Evolutionary conservation across 73 alveolate species (phyloP).

Genomic region (Tetrahymena borealis): DNA sequence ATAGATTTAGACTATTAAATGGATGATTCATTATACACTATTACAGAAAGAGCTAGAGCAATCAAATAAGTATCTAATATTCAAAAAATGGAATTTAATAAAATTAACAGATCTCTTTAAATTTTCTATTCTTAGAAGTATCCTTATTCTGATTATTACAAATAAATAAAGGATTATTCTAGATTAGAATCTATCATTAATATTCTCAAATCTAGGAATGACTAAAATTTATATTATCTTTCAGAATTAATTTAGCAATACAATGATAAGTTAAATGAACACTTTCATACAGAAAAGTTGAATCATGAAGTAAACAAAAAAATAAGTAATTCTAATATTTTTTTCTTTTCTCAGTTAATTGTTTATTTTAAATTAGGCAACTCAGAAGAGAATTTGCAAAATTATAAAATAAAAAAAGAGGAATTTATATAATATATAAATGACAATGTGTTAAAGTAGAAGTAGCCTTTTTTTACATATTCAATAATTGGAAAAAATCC

Average conservation of each 20-base stretch:
- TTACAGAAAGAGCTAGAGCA: neutral
- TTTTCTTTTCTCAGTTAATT: neutral
- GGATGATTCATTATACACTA: neutral
- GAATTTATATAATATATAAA: neutral
- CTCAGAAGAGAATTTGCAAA: neutral
- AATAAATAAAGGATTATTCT: neutral
- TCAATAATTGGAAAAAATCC: neutral
- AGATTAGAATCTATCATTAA: neutral
- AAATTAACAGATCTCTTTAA: neutral
- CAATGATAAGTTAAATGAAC: neutral
- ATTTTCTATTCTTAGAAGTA: neutral
- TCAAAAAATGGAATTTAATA: neutral
- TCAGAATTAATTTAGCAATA: neutral
- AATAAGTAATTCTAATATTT: neutral
- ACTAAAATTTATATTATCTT: neutral
- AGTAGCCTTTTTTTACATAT: neutral
- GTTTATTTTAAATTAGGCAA: neutral
- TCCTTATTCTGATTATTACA: neutral
- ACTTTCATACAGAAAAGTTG: neutral
- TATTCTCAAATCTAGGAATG: neutral
- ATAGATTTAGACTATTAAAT: neutral
- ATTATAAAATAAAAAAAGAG: neutral
- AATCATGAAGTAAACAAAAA: neutral
- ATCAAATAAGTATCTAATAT: neutral
- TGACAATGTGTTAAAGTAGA: neutral